These are phyloP conservation scores for Eutrema japonicum DNA, from an alignment of 345 rosid genomes.

Conservation along the genomic window DNA sequence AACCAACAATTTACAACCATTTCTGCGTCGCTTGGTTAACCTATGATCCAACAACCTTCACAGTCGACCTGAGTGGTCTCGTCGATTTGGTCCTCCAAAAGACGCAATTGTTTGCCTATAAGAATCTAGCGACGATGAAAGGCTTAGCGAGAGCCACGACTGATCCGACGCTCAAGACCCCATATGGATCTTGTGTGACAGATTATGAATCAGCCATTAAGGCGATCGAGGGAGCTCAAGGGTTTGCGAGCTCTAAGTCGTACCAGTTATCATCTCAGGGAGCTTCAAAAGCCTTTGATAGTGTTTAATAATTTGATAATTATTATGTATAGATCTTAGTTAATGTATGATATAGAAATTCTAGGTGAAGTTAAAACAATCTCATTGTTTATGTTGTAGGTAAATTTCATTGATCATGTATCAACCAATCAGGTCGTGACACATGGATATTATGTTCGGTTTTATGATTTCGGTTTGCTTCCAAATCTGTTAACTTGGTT, in stretches of 20 bases:
- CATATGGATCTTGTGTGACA: slow-evolving; percentile 16
- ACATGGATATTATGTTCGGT: background rate
- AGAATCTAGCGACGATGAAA: slow-evolving; percentile 27
- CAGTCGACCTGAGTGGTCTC: slow-evolving; percentile 27
- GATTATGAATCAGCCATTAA: slow-evolving; percentile 23
- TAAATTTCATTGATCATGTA: background rate
- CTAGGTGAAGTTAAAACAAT: background rate
- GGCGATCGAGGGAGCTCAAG: slow-evolving; percentile 15
- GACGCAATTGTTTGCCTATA: slow-evolving; percentile 9
- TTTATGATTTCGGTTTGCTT: background rate
- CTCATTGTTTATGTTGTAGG: background rate
- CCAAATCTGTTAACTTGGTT: slow-evolving; percentile 3
- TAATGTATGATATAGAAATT: background rate
- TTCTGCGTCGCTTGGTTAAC: slow-evolving; percentile 34
- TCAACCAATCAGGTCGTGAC: background rate
- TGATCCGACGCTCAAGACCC: slow-evolving; percentile 26
- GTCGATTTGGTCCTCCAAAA: slow-evolving; percentile 6
- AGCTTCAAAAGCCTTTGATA: slow-evolving; percentile 17
- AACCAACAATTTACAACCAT: slow-evolving; percentile 1
- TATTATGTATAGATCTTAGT: background rate
- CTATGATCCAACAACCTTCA: slow-evolving; percentile 21
- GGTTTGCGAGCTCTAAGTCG: background rate
- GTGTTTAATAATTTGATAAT: background rate
- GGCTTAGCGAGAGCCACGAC: slow-evolving; percentile 25
- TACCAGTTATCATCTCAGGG: slow-evolving; percentile 15